Evolutionary conservation across 1,139 yeast species (phyloP), one percentile per base, ranked within the genome.

Genomic region (Keqinozyma sinolaborantium): DNA sequence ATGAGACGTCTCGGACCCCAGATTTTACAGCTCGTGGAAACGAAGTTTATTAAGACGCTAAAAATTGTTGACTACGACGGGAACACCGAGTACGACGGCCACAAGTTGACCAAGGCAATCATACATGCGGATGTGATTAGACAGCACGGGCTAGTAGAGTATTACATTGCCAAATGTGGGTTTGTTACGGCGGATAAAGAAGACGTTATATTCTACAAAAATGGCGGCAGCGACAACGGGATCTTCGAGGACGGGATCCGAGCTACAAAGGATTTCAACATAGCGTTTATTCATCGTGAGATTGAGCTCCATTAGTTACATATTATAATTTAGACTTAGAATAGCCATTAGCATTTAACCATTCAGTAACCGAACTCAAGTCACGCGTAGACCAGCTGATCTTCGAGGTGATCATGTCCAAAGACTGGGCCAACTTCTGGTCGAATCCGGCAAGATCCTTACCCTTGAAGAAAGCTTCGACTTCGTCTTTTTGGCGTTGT

Each of bases 391-490:
- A 69, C 92, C 90, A 83, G 36, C 69, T 60, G 36, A 77, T 69
- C 55, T 79, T 77, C 32, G 87, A 61, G 28, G 73, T 64, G 40
- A 85, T 70, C 30, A 75, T 63, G 57, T 86, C 95, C 47, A 81
- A 66, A 12, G 84, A 63, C 61, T 80, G 88, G 11, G 82, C 83
- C 51, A 85, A 70, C 37, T 79, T 71, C 65, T 82, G 81, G 58
- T 83, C 83, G 50, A 69, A 83, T 30, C 90, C 94, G 53, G 77
- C 79, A 41, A 84, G 78, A 48, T 82, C 73, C 60, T 73, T 81
- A 42, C 54, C 36, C 50, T 47, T 60, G 52, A 83, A 85, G 66
- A 84, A 86, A 31, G 56, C 54, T 43, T 70, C 68, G 38, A 85
- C 75, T 30, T 70, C 74, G 10, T 69, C 64, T 44, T 77, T 74